Evolutionary conservation across 768 basidiomycete species (phyloP), one percentile per base, ranked within the genome.

Genomic region (Solioccasus polychromus): DNA sequence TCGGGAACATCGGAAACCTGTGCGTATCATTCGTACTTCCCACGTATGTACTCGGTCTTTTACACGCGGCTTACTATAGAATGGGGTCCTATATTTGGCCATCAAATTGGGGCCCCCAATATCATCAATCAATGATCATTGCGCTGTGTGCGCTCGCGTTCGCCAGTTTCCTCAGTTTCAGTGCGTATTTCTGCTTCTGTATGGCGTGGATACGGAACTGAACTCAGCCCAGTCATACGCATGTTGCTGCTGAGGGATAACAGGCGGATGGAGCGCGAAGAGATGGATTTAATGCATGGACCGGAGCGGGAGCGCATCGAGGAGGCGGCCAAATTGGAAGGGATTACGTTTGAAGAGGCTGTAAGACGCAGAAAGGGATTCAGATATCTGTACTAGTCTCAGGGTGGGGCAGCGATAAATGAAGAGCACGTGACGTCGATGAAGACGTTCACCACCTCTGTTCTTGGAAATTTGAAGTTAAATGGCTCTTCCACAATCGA

Each of bases 31-130:
- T 28, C 25, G 18, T 31, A 17, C 4, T 15, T 25, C 11, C 15
- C 17, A 18, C 32, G 7, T 15, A 5, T 10, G 11, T 35, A 8
- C 22, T 5, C 30, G n/a, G 3, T 35, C 23, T 39, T 8, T 28
- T 24, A 3, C 14, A 18, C 11, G 35, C 9, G 15, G 15, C 4
- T 30, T 12, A 5, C 35, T 3, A 25, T 19, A 83, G 81, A 3
- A 80, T 80, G 59, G 78, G 80, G 8, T 80, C 81, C 0, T 83
- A 76, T 50, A 74, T 75, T 0, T 85, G 82, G 83, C 77, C 78
- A 53, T 57, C 75, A 4, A 60, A 65, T 18, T 85, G 82, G 82
- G 70, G 78, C 3, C 83, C 81, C 0, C 52, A 71, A 47, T 85
- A 84, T 49, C 80, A 80, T 43, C 78, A 68, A 39, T 80, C 80